Percentiles rank a stretch among this genome's conserved stretches.
Evolutionary conservation across 805 yeast genomes (phyloP).

Genomic region (Soucietia sequanensis): DNA sequence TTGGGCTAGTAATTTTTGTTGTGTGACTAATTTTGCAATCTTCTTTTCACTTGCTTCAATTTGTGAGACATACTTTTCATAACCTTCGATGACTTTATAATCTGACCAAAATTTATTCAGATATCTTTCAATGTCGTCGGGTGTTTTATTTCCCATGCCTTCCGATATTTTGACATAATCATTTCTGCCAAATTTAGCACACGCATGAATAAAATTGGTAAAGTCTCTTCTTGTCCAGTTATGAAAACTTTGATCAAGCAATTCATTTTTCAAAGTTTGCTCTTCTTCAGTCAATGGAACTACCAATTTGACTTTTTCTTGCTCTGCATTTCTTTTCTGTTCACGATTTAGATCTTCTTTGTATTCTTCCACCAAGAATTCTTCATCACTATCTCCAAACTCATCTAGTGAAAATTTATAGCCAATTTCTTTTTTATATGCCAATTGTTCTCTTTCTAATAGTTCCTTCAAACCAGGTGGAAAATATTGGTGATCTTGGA

Average conservation of each 20-base stretch:
- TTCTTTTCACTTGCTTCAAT: conserved; percentile 75
- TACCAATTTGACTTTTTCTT: conserved; percentile 52
- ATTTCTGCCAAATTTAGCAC: conserved; percentile 64
- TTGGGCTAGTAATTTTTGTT: conserved; percentile 51
- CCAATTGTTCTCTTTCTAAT: conserved; percentile 63
- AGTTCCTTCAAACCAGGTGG: conserved; percentile 52
- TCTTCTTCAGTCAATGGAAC: conserved; percentile 66
- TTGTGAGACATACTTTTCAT: conserved; percentile 67
- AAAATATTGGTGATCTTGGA: conserved; percentile 76
- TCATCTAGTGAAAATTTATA: conserved; percentile 60
- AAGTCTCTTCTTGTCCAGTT: conserved; percentile 77
- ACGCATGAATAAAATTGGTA: conserved; percentile 65
- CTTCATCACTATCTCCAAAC: conserved; percentile 56
- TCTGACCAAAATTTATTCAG: conserved; percentile 63
- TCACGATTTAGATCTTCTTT: conserved; percentile 36
- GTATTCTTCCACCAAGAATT: conserved; percentile 47
- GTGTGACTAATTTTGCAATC: conserved; percentile 50
- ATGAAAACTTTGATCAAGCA: conserved; percentile 57
- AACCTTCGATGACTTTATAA: conserved; percentile 60
- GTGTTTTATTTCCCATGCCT: conserved; percentile 54
- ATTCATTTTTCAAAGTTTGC: conserved; percentile 47
- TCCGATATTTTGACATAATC: conserved; percentile 49
- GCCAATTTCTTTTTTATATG: conserved; percentile 57
- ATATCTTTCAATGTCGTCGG: conserved; percentile 60
- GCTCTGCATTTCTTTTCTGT: conserved; percentile 46